Conservation (phyloP, 495 filamentous ascomycete genomes). For the Polyplosphaeria fusca region DNA sequence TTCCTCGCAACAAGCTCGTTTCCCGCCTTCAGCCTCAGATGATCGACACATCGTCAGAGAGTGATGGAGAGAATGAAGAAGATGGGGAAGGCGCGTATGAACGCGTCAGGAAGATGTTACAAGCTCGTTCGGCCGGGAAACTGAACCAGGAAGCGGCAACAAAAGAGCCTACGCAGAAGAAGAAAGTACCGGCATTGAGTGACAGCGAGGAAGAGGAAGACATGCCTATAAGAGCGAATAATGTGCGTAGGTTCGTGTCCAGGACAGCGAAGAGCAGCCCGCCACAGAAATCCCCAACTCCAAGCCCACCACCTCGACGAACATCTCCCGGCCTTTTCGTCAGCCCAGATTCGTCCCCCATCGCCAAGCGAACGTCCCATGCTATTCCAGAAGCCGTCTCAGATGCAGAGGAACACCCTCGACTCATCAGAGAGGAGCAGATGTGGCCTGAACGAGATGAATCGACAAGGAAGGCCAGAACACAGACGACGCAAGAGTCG, state of each 20-base stretch:
- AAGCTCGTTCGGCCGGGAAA: neutral
- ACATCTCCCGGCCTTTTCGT: conserved; percentile 33
- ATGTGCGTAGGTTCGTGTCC: neutral
- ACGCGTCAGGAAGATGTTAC: conserved; percentile 8
- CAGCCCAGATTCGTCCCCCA: conserved; percentile 19
- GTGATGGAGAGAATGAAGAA: conserved; percentile 9
- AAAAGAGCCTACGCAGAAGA: neutral
- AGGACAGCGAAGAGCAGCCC: conserved; percentile 1
- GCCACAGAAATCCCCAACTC: conserved; percentile 7
- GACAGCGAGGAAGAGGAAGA: conserved; percentile 29
- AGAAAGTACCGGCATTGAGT: neutral
- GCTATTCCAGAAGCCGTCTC: neutral
- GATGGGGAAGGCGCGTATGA: conserved; percentile 22
- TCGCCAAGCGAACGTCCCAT: neutral
- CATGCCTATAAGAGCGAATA: conserved; percentile 13
- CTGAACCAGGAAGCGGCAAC: neutral
- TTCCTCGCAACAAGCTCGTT: conserved; percentile 18
- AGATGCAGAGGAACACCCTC: conserved; percentile 20
- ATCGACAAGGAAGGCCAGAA: neutral
- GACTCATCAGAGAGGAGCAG: conserved; percentile 24
- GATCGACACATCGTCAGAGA: conserved; percentile 7
- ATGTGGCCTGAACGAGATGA: conserved; percentile 10
- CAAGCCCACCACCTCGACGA: conserved; percentile 11
- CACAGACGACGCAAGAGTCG: conserved; percentile 5
- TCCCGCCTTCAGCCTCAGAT: conserved; percentile 15